A percentile compares a stretch with the other conserved stretches of the same genome.
Evolutionary conservation across 2,329 filamentous ascomycete species (phyloP).

Genomic region (Aureobasidium mangrovei): DNA sequence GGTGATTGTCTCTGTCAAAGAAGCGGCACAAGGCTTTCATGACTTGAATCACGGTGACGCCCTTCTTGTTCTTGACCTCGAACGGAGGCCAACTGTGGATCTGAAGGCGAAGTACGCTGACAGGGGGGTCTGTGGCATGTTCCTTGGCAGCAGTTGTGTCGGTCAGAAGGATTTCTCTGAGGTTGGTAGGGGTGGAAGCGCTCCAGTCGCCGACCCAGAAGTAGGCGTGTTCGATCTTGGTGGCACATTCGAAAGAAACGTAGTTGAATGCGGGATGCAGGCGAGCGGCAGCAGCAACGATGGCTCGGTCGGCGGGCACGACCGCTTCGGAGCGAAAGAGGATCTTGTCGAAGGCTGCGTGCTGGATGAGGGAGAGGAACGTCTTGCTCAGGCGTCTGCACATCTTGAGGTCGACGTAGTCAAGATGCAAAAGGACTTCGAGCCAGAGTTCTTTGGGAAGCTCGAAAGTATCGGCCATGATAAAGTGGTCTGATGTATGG

Average conservation of each 20-base stretch:
- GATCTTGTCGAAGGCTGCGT: background rate
- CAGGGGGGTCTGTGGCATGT: background rate
- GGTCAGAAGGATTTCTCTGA: background rate
- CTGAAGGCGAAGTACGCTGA: background rate
- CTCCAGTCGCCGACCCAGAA: background rate
- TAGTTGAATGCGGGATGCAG: background rate
- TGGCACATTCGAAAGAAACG: background rate
- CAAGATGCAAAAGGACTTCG: background rate
- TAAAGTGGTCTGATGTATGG: background rate
- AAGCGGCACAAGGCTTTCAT: conserved; percentile 1
- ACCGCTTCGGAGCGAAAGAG: background rate
- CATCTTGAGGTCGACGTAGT: background rate
- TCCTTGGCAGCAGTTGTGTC: background rate
- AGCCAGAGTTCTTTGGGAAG: background rate
- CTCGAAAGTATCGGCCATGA: background rate
- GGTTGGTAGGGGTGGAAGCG: too few relatives aligned
- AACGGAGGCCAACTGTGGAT: background rate
- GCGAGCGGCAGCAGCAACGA: background rate
- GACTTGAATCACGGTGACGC: conserved; percentile 4
- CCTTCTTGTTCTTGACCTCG: background rate
- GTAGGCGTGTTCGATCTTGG: background rate
- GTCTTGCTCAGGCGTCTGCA: background rate
- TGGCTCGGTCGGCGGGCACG: background rate
- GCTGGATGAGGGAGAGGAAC: background rate
- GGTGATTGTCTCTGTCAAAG: background rate